Base-by-base conservation (phyloP, 148 eudicot genomes). In the Dianthus caryophyllus region DNA sequence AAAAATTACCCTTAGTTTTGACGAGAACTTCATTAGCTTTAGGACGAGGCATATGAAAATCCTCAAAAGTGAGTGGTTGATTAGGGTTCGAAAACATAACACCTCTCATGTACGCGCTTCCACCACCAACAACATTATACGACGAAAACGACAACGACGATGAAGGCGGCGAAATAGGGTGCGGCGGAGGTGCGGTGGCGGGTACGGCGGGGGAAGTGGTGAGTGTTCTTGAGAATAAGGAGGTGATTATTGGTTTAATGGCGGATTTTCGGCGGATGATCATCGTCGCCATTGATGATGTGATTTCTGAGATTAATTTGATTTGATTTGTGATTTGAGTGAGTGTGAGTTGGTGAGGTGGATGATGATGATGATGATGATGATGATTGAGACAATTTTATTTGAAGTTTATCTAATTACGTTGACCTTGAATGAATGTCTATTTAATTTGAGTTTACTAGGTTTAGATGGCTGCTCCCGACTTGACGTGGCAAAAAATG, bases 31-130 rank as follows among this genome's bases (percentile, higher is more conserved):
- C 99, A 69, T 84, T 84, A 68, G 89, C 96, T 76, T 90, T 95
- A 54, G 99, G 97, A 54, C 88, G 86, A 70, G 99, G 99, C 87
- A 95, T 90, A 24, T 77, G 83, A 70, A 95, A 87, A 53, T 95
- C 99, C 73, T 95, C 99, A 65, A 90, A 81, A 24, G 82, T 75
- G 14, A 95, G 79, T n/a, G 96, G 99, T 67, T 88, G 81, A 80
- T 87, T 88, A 1, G 89, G 87, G 24, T 83, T 73, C 54, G 87
- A 80, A 50, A 88, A 90, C 74, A 95, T 87, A 9, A 84, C 86
- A 0, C 90, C 99, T 36, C 89, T 81, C 99, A 95, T 95, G 75
- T 81, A 84, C 29, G 97, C 81, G 22, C 90, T 84, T 5, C 84
- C 88, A 38, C 53, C 87, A 31, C 53, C 65, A 9, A 77, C 82